Conservation (phyloP, 495 filamentous ascomycete genomes). For the Endocarpon pusillum region DNA sequence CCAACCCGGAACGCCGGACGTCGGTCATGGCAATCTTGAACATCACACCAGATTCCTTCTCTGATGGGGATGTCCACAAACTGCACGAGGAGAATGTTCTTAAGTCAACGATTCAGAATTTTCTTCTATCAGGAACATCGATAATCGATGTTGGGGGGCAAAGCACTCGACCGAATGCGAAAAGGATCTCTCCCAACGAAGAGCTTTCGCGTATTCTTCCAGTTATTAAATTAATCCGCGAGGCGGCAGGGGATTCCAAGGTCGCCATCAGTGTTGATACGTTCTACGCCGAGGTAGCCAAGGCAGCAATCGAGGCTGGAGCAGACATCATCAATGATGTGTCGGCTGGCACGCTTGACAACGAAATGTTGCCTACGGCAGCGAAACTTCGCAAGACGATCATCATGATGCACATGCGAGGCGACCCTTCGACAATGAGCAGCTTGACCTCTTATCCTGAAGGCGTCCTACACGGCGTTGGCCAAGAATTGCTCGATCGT, state of each 20-base stretch:
- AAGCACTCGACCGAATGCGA: conserved; percentile 64
- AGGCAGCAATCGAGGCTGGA: conserved; percentile 59
- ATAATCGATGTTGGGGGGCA: conserved; percentile 91
- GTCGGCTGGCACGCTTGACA: conserved; percentile 64
- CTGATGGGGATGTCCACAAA: conserved; percentile 52
- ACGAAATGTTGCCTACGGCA: conserved; percentile 65
- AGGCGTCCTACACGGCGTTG: conserved; percentile 56
- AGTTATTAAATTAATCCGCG: conserved; percentile 53
- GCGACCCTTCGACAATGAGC: conserved; percentile 71
- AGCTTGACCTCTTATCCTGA: conserved; percentile 48
- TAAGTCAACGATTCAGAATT: conserved; percentile 32
- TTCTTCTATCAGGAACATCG: conserved; percentile 50
- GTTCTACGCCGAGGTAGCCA: conserved; percentile 75
- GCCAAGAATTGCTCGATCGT: conserved; percentile 47
- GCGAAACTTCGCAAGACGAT: conserved; percentile 67
- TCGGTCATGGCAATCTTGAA: conserved; percentile 90
- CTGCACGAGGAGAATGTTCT: conserved; percentile 20
- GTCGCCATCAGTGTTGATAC: conserved; percentile 79
- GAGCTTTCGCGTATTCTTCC: conserved; percentile 67
- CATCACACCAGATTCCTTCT: conserved; percentile 93
- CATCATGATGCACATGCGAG: conserved; percentile 92
- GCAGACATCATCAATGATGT: conserved; percentile 95
- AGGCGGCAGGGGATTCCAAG: conserved; percentile 36
- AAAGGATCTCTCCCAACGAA: conserved; percentile 46
- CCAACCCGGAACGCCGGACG: conserved; percentile 47